Evolutionary conservation across 2,329 filamentous ascomycete genomes (phyloP), one percentile per base, ranked within the genome.

Genomic region (Dryadomyces sulphureus): DNA sequence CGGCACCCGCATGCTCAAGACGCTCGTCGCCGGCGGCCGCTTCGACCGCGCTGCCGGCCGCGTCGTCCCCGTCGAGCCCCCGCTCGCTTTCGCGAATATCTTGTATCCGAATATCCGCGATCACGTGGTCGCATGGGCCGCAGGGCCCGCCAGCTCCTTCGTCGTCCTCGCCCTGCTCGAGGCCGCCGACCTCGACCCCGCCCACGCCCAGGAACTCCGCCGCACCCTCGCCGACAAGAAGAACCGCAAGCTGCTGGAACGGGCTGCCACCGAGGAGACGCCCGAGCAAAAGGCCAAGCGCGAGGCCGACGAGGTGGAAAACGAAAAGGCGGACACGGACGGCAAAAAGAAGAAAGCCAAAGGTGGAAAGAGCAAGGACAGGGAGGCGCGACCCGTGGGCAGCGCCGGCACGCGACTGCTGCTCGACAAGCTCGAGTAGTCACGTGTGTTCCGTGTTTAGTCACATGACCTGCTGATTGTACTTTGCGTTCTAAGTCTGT

Each of bases 1-100:
- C 54, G 83, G 79, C 36, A 87, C 85, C 16, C 81, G 87, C 49
- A 83, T 95, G 80, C 73, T 96, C 56, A 95, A 94, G 67, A 83
- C 83, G 0, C 74, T 98, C 7, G 88, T 95, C 21, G 81, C 87
- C 46, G 92, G 92, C 38, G 92, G 93, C 22, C 80, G 79, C 48
- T 98, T 84, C 59, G 87, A 96, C 62, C 77, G 77, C 50, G 72
- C 72, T 38, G 72, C 77, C 2, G 87, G 87, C 63, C 77, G 72
- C 47, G 64, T 92, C 39, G 73, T 83, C 56, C 75, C 78, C 20
- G 72, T 83, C 2, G 78, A 88, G 42, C 87, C 88, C 16, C 73
- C 84, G 7, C 70, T 96, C 47, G 73, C 80, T 43, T 98, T 98
- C 60, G 79, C 85, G 49, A 74, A 83, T 52, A 67, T 83, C 42